Evolutionary conservation across 2,329 filamentous ascomycete genomes (phyloP).

Genomic region (Zymoseptoria tritici): DNA sequence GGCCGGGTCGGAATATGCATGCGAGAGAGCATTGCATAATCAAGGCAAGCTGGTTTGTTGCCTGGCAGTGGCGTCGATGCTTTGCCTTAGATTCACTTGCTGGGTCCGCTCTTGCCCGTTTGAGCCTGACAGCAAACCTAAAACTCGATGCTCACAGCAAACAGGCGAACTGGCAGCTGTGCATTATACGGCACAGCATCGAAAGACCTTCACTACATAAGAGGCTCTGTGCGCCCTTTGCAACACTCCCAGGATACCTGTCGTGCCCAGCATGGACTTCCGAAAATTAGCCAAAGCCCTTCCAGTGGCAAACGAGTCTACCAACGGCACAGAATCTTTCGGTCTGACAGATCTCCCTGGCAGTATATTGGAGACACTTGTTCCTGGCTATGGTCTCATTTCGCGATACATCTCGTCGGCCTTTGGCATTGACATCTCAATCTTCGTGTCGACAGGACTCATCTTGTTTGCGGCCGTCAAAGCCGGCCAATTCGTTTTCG

Average conservation of each 20-base stretch:
- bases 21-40: background rate
- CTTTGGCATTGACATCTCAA: conserved; percentile 43
- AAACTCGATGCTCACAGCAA: background rate
- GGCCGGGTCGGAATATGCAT: background rate
- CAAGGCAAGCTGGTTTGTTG: background rate
- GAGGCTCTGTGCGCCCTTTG: background rate
- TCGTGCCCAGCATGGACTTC: conserved; percentile 21
- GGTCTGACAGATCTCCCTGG: conserved; percentile 34
- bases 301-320: conserved; percentile 2
- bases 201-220: background rate
- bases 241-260: background rate
- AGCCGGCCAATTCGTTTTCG: conserved; percentile 32
- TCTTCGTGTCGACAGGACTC: conserved; percentile 38
- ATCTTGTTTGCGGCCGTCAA: conserved; percentile 37
- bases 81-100: background rate
- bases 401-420: conserved; percentile 36
- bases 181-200: background rate
- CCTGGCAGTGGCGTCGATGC: background rate
- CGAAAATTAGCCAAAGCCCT: conserved; percentile 19
- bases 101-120: background rate
- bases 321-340: conserved; percentile 12
- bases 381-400: conserved; percentile 44
- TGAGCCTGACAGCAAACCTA: background rate
- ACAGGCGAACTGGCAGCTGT: background rate
- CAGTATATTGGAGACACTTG: conserved; percentile 43